phyloP scores from a whole-genome alignment of 768 basidiomycete genomes.

The Podaxis rugospora region DNA sequence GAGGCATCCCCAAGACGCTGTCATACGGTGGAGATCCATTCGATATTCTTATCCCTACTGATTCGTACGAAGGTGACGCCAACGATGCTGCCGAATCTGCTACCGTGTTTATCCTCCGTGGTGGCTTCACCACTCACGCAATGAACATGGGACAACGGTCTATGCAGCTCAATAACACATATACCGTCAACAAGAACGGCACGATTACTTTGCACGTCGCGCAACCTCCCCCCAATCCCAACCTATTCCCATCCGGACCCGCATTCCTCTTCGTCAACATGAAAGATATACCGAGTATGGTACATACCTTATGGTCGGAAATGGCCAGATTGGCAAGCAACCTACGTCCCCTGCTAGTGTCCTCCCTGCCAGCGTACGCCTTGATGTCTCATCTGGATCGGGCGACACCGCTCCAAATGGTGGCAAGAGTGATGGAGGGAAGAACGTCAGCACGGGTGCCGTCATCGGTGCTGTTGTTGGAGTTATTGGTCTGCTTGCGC shows the following conservation, averaged over 20 bases:
- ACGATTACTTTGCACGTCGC: slow-evolving; percentile 58
- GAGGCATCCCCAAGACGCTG: slow-evolving; percentile 48
- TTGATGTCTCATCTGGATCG: neutral
- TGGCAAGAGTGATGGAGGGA: neutral
- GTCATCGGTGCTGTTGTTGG: slow-evolving; percentile 6
- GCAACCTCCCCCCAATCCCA: slow-evolving; percentile 71
- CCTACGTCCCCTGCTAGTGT: slow-evolving; percentile 26
- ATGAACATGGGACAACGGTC: slow-evolving; percentile 81
- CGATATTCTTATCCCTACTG: slow-evolving; percentile 50
- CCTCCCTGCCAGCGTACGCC: slow-evolving; percentile 23
- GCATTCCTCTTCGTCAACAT: slow-evolving; percentile 73
- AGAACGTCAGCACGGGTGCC: neutral
- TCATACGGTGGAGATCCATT: slow-evolving; percentile 78
- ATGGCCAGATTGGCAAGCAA: slow-evolving; percentile 63
- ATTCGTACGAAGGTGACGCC: slow-evolving; percentile 47
- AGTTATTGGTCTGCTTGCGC: slow-evolving; percentile 4
- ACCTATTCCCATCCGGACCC: slow-evolving; percentile 65
- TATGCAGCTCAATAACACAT: slow-evolving; percentile 58
- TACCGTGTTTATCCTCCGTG: slow-evolving; percentile 54
- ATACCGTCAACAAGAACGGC: slow-evolving; percentile 52
- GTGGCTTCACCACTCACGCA: slow-evolving; percentile 74
- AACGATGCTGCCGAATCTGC: slow-evolving; percentile 44
- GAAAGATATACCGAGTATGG: slow-evolving; percentile 73
- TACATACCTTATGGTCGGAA: slow-evolving; percentile 68
- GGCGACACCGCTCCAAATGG: neutral